Evolutionary conservation across 768 basidiomycete genomes (phyloP).

Genomic region (Boletus vinaceobasis): DNA sequence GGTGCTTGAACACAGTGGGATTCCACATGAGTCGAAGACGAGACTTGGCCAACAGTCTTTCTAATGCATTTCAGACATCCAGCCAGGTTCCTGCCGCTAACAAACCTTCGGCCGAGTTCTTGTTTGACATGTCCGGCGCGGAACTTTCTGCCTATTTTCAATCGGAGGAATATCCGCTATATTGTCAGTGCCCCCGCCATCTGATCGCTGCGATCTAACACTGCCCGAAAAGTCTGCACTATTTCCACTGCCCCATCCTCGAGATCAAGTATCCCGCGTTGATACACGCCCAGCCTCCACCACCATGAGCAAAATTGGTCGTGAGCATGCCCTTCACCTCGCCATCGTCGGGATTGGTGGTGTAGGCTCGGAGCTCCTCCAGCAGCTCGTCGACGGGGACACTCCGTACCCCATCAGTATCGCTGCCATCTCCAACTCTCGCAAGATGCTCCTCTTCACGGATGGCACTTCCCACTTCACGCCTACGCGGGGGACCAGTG

Average conservation of each 20-base stretch:
- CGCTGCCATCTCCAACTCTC: constrained; percentile 68
- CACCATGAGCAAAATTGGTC: constrained; percentile 15
- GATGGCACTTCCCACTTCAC: constrained; percentile 39
- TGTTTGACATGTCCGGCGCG: not conserved
- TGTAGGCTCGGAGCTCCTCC: constrained; percentile 84
- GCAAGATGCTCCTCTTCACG: constrained; percentile 51
- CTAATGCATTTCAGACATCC: not conserved
- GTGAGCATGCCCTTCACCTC: constrained; percentile 43
- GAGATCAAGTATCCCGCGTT: not conserved
- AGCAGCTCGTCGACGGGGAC: constrained; percentile 59
- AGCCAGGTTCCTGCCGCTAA: not conserved
- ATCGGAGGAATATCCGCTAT: not conserved
- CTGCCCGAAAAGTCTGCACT: not conserved
- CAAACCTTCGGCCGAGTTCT: constrained; percentile 12
- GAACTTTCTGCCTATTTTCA: not conserved
- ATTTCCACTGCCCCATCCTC: not conserved
- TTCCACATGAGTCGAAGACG: no score
- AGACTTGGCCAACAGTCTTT: not conserved
- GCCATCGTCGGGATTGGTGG: constrained; percentile 91
- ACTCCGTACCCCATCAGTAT: constrained; percentile 62
- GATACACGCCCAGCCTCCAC: not conserved
- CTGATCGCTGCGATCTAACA: constrained; percentile 17
- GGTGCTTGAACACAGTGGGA: not conserved
- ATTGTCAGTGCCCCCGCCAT: constrained; percentile 3
- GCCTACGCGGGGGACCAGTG: constrained; percentile 43